phyloP scores from a whole-genome alignment of 2,329 filamentous ascomycete species.

The Colletotrichum godetiae region DNA sequence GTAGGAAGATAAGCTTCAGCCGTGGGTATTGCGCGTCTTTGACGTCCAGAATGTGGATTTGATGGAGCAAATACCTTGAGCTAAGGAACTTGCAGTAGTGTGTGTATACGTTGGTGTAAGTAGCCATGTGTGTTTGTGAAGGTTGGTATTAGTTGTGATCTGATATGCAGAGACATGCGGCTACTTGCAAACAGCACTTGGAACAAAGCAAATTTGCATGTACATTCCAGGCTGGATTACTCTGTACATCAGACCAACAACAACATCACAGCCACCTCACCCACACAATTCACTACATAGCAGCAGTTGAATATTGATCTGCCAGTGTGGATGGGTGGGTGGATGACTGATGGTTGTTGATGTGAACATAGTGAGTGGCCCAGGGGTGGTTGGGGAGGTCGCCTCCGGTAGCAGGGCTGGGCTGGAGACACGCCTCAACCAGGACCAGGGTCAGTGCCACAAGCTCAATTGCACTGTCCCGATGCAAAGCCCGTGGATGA shows the following conservation, averaged over 20 bases:
- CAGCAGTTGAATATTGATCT: background rate
- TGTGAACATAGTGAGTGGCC: background rate
- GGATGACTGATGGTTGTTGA: constrained; percentile 28
- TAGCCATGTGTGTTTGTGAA: constrained; percentile 19
- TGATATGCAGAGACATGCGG: constrained; percentile 8
- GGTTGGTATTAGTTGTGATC: background rate
- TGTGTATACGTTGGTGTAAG: background rate
- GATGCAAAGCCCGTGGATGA: constrained; percentile 6
- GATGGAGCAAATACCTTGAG: constrained; percentile 16
- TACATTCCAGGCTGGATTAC: constrained; percentile 4
- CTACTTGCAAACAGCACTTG: constrained; percentile 25
- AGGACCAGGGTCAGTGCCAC: constrained; percentile 15
- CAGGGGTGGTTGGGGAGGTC: constrained; percentile 25
- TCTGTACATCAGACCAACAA: background rate
- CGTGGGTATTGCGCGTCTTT: constrained; percentile 29
- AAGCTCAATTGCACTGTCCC: background rate
- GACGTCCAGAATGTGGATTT: constrained; percentile 24
- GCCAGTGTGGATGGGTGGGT: background rate
- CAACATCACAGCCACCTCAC: constrained; percentile 5
- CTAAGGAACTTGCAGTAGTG: constrained; percentile 22
- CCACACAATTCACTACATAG: background rate
- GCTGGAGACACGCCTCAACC: constrained; percentile 25
- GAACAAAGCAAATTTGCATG: constrained; percentile 25
- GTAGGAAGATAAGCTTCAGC: constrained; percentile 29
- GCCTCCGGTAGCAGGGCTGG: constrained; percentile 22